Evolutionary conservation across 164 flowering plant genomes (phyloP), one percentile per base, ranked within the genome.

Genomic region (Aristolochia fimbriata): DNA sequence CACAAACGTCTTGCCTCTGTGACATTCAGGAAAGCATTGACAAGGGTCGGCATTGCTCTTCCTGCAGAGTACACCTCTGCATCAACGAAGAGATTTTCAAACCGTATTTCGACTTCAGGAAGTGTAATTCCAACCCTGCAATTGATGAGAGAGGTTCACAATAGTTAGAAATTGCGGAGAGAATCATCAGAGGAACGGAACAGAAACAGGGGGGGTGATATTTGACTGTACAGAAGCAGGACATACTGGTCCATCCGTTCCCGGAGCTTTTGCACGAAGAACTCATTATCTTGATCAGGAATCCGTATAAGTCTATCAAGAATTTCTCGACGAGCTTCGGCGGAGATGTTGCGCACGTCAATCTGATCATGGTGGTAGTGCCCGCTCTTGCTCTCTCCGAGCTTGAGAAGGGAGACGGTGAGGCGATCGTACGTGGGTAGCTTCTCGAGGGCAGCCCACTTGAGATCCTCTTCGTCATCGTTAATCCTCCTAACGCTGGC

Each of bases 371-470:
- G 69, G 11, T 46, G 30, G 25, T 19, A 13, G 19, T 48, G 54
- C 15, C 62, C 68, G 16, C 73, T 65, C 60, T 65, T 70, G 55
- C 51, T 65, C 51, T 61, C 59, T 3, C 53, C 67, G n/a, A 48
- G 47, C 49, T 23, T 55, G 27, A 80, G 55, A 4, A 81, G 37
- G 8, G 84, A 78, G 57, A 69, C 68, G 54, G 63, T 76, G 8
- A 82, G 22, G 23, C 90, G 71, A 52, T 69, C 65, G 37, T 65
- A 82, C 0, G 90, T 84, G 2, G 83, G 84, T 37, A 84, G 74
- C 69, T 69, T 81, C 68, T 84, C 89, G 3, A 82, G 72, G 11
- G 90, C 84, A 33, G 86, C 90, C 87, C 90, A 84, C 65, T 65
- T 75, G 19, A 81, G 81, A 23, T 83, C 89, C 55, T 78, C 81